These are phyloP conservation scores for Thalassiosira livingstoniorum DNA, from an alignment of 352 stramenopile genomes.

Conservation along the genomic window DNA sequence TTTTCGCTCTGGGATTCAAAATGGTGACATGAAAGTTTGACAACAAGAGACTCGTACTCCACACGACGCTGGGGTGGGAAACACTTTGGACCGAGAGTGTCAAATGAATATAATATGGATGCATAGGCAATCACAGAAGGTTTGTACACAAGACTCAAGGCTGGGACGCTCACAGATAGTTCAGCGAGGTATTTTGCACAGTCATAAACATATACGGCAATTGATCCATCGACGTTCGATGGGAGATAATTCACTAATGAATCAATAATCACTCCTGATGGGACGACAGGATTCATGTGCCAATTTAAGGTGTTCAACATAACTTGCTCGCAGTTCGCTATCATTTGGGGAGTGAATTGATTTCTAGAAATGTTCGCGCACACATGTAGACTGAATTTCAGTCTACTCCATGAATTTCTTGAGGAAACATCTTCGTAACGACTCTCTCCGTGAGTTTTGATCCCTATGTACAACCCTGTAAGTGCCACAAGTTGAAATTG, in stretches of 20 bases:
- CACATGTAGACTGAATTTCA: constrained; percentile 60
- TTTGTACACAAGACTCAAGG: constrained; percentile 63
- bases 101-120: constrained; percentile 68
- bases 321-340: constrained; percentile 55
- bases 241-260: constrained; percentile 59
- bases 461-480: constrained; percentile 52
- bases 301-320: constrained; percentile 63
- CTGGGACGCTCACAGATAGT: constrained; percentile 63
- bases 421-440: neutral
- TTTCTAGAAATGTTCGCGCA: constrained; percentile 67
- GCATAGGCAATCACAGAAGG: constrained; percentile 70
- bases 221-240: neutral
- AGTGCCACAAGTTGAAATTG: constrained; percentile 55
- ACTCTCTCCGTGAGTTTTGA: constrained; percentile 45
- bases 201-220: constrained; percentile 62
- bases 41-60: constrained; percentile 29
- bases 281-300: constrained; percentile 74
- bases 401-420: constrained; percentile 28
- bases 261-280: constrained; percentile 59
- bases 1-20: constrained; percentile 42
- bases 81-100: constrained; percentile 43
- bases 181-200: constrained; percentile 69
- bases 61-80: neutral
- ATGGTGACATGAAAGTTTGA: constrained; percentile 15
- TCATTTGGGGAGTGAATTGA: constrained; percentile 54